These are phyloP conservation scores for Iris pallida DNA, from an alignment of 116 monocot species.

Conservation along the genomic window DNA sequence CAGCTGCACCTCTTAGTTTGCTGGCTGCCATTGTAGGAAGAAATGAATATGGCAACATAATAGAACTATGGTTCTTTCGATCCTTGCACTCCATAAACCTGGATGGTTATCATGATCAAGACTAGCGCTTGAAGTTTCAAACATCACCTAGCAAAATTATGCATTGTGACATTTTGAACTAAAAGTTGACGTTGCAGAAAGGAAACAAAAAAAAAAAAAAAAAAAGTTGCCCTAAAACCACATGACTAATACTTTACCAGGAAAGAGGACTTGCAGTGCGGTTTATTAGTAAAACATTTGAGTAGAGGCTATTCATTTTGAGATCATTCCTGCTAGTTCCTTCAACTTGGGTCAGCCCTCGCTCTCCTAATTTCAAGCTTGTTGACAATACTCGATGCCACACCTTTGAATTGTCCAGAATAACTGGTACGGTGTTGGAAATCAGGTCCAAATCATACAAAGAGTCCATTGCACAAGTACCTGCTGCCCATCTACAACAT, in stretches of 20 bases:
- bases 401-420: slow-evolving; percentile 77
- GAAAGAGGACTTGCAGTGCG: slow-evolving; percentile 85
- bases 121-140: slow-evolving; percentile 10
- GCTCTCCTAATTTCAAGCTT: slow-evolving; percentile 58
- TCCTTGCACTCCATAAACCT: slow-evolving; percentile 99
- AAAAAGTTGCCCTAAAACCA: too few species aligned
- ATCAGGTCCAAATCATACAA: slow-evolving; percentile 87
- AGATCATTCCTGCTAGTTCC: slow-evolving; percentile 54
- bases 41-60: slow-evolving; percentile 79
- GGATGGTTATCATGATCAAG: slow-evolving; percentile 56
- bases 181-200: neutral
- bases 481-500: slow-evolving; percentile 64
- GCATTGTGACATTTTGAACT: neutral
- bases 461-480: slow-evolving; percentile 90
- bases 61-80: slow-evolving; percentile 66
- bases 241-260: slow-evolving; percentile 44
- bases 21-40: slow-evolving; percentile 69
- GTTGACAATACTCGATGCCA: slow-evolving; percentile 73
- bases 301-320: slow-evolving; percentile 31
- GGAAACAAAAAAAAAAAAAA: too few species aligned
- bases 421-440: slow-evolving; percentile 69
- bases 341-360: slow-evolving; percentile 57
- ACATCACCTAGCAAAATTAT: slow-evolving; percentile 36
- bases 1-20: slow-evolving; percentile 67
- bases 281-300: slow-evolving; percentile 69